Evolutionary conservation across 129 eudicot species (phyloP).

Genomic region (Solidago caesia): DNA sequence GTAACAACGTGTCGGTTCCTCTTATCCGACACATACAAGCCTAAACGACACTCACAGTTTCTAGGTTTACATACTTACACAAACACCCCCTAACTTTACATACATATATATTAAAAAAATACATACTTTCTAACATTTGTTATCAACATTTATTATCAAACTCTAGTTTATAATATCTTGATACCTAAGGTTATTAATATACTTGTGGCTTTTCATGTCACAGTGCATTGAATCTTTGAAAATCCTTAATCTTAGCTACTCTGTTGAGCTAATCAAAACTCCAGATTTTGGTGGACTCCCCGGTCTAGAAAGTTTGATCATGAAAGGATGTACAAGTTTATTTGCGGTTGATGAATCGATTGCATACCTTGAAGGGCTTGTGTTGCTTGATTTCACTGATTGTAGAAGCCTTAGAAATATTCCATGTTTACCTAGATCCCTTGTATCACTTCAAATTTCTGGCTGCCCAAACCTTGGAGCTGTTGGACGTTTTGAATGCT

Average conservation of each 20-base stretch:
- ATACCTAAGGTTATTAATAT: neutral
- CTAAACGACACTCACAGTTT: too few relatives aligned
- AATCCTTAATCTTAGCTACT: constrained; percentile 15
- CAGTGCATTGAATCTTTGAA: neutral
- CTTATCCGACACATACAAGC: too few relatives aligned
- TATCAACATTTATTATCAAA: too few relatives aligned
- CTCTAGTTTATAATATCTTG: too few relatives aligned
- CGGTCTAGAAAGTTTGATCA: constrained; percentile 3
- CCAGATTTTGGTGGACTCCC: constrained; percentile 18
- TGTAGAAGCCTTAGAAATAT: neutral
- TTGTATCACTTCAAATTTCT: constrained; percentile 10
- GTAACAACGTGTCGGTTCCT: too few relatives aligned
- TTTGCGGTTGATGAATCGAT: neutral
- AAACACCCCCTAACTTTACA: too few relatives aligned
- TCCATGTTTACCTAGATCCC: constrained; percentile 16
- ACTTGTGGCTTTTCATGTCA: neutral
- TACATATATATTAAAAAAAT: too few relatives aligned
- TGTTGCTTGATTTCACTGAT: neutral
- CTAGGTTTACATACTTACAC: too few relatives aligned
- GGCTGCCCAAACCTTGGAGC: constrained; percentile 17
- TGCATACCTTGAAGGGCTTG: neutral
- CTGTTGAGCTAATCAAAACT: constrained; percentile 2
- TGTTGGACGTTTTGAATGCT: constrained; percentile 11
- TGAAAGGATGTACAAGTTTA: neutral
- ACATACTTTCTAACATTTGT: too few relatives aligned